Base-by-base conservation (phyloP, 805 yeast species). In the Kodamaea kaohsiungensis region DNA sequence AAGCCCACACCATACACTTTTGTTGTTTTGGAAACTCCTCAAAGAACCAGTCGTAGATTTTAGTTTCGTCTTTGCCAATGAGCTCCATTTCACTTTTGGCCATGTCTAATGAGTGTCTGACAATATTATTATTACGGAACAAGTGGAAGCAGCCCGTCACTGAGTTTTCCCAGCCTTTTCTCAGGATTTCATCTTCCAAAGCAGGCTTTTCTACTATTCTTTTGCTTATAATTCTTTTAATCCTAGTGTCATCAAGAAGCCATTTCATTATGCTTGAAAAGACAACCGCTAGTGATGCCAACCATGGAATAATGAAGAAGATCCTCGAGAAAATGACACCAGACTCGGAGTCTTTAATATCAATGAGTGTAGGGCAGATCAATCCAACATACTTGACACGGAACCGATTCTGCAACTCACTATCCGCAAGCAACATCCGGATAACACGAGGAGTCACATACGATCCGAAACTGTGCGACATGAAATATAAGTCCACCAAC, bases 391-490 rank as follows among this genome's bases (percentile, higher is more conserved):
- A 76, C 50, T 65, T 67, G 33, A 83, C 68, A 4, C 68, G 57
- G 27, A 70, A 59, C 16, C 61, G 56, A 1, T 59, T 60, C 1
- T 63, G 52, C 30, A 73, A 48, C 12, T 58, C 65, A 0, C 55
- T 43, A 46, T 70, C 74, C 22, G 59, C 57, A 7, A 59, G 42
- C 37, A 75, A 55, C 30, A 59, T 53, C 19, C 68, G 61, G 1
- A 81, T 72, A 1, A 83, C 73, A 46, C 87, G 66, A 65, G 88
- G 91, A 2, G 75, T 65, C 45, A 88, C 71, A 73, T 81, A 88
- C 5, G 85, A 76, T 1, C 96, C 96, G 12, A 88, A 81, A 0
- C 93, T 87, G 65, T 88, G 96, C 17, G 90, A 87, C 59, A 86
- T 66, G 18, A 87, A 70, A 49, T 72, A 69, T 7, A 86, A 65